Base-by-base conservation (phyloP, 208 protist species). In the Leptomonas seymouri region DNA sequence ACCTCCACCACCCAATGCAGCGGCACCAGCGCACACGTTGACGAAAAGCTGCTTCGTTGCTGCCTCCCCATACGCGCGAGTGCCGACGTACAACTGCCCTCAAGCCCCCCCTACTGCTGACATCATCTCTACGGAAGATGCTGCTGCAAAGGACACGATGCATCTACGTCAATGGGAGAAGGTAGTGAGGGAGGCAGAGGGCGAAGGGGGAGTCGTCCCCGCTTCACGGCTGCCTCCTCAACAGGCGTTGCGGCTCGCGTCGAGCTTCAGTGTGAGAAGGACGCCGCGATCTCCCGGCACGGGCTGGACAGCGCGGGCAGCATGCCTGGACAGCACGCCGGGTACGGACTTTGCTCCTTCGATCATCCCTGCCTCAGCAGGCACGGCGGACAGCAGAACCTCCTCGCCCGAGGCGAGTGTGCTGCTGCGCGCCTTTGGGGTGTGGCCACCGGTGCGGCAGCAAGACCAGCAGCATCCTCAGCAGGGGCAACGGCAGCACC, bases 381-480 rank as follows among this genome's bases (percentile, higher is more conserved):
- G 30, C 46, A 46, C 42, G 36, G 55, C 25, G n/a, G 53, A 51
- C 34, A 68, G 61, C 54, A 25, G 31, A 25, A 45, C 27, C 3
- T 62, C 70, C 20, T 53, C 70, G 14, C 25, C 30, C 8, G 70
- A 55, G 62, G 44, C 34, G 62, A 70, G 54, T 30, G 62, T n/a
- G 23, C 48, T 64, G 36, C n/a, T 59, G 46, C 45, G 45, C 34
- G 61, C 51, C 1, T 31, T 64, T 18, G 53, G 18, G 30, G 39
- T 51, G n/a, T 69, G 70, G 70, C 68, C 55, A 20, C 62, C 62
- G 27, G 55, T 42, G 30, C 31, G 14, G 54, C 30, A 31, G 61
- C 44, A 21, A 11, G 30, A 6, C 31, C 4, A 20, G 30, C 15
- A 34, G 25, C n/a, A 51, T 14, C 25, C 21, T 11, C 2, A 36